phyloP scores from a whole-genome alignment of 2,329 filamentous ascomycete species.

The Xylariaceae sp. region DNA sequence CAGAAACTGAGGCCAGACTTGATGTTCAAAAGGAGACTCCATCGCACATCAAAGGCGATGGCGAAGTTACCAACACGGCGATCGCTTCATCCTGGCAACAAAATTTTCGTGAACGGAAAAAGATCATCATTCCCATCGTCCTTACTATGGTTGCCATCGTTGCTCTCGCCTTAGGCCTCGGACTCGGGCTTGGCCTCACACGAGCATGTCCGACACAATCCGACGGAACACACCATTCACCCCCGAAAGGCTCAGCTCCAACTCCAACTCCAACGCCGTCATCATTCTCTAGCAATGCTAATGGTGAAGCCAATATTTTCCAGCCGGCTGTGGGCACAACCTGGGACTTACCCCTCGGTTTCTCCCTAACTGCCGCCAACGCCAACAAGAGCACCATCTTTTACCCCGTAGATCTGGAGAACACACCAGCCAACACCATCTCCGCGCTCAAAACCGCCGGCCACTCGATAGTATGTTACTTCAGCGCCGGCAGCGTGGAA shows the following conservation, averaged over 20 bases:
- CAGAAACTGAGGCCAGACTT: neutral
- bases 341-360: slow-evolving; percentile 32
- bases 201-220: neutral
- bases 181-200: slow-evolving; percentile 26
- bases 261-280: neutral
- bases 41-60: slow-evolving; percentile 6
- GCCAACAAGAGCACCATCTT: slow-evolving; percentile 23
- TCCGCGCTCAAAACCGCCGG: slow-evolving; percentile 18
- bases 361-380: slow-evolving; percentile 20
- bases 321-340: slow-evolving; percentile 22
- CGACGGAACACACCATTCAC: no score
- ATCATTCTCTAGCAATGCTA: neutral
- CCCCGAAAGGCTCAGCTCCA: neutral
- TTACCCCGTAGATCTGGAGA: slow-evolving; percentile 28
- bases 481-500: slow-evolving; percentile 75
- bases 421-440: slow-evolving; percentile 21
- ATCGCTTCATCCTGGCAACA: neutral
- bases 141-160: slow-evolving; percentile 18
- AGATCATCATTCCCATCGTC: slow-evolving; percentile 8
- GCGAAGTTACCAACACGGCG: slow-evolving; percentile 51
- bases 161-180: slow-evolving; percentile 23
- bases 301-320: slow-evolving; percentile 1
- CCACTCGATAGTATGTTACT: slow-evolving; percentile 70
- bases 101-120: slow-evolving; percentile 11
- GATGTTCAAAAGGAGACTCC: slow-evolving; percentile 18